Conservation (phyloP, 148 eudicot species). For the Fagopyrum homotropicum region DNA sequence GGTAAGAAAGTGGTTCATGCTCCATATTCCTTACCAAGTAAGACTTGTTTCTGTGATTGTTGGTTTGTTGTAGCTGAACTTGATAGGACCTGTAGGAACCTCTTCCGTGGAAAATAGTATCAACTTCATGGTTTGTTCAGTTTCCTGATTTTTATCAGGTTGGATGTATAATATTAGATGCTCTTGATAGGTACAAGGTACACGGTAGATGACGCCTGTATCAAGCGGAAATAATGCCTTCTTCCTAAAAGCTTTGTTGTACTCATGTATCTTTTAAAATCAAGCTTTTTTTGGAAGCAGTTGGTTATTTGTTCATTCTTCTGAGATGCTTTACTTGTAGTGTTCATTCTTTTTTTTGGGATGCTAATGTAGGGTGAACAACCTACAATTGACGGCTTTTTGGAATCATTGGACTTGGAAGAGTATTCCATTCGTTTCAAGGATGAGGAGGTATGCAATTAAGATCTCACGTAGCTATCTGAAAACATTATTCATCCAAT, state of each 20-base stretch:
- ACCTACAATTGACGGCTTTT: conserved; percentile 57
- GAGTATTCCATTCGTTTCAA: conserved; percentile 60
- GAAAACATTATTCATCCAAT: neutral
- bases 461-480: neutral
- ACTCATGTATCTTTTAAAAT: neutral
- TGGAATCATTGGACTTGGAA: conserved; percentile 68
- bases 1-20: neutral
- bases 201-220: neutral
- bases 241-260: neutral
- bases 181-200: neutral
- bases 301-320: neutral
- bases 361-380: conserved; percentile 45
- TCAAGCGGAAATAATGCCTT: neutral
- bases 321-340: neutral
- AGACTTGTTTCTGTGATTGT: neutral
- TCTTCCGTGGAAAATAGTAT: neutral
- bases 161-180: neutral
- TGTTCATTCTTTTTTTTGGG: neutral
- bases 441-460: conserved; percentile 70
- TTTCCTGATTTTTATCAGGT: neutral
- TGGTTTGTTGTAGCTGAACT: neutral
- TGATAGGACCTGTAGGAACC: neutral
- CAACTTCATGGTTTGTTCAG: neutral
- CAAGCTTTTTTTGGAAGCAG: neutral
- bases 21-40: neutral